Evolutionary conservation across 2,329 filamentous ascomycete species (phyloP).

Genomic region (Colletotrichum somersetense): DNA sequence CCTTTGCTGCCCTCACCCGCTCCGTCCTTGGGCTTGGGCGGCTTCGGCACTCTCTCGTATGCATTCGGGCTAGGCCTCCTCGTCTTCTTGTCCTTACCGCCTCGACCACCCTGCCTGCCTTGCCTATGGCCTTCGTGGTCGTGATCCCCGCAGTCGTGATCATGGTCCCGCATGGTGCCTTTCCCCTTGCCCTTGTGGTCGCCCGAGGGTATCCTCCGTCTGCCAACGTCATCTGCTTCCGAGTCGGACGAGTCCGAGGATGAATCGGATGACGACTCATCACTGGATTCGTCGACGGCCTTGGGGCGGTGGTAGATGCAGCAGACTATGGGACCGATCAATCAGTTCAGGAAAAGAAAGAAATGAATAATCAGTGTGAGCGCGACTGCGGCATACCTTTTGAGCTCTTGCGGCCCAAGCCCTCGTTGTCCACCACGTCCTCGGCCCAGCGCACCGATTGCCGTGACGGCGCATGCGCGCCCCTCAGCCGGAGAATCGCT

Average conservation of each 20-base stretch:
- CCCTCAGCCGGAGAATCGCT: constrained; percentile 65
- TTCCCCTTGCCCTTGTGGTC: constrained; percentile 55
- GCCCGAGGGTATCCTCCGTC: constrained; percentile 44
- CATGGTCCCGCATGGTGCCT: constrained; percentile 56
- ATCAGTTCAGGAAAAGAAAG: neutral
- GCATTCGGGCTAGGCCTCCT: constrained; percentile 79
- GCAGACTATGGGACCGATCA: constrained; percentile 74
- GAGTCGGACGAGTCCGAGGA: constrained; percentile 64
- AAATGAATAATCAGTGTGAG: neutral
- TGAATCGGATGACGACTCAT: constrained; percentile 72
- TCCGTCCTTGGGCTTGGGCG: constrained; percentile 52
- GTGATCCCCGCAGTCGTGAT: constrained; percentile 54
- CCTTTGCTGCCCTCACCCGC: constrained; percentile 43
- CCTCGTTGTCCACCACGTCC: constrained; percentile 95
- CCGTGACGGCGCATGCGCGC: constrained; percentile 58
- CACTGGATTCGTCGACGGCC: constrained; percentile 84
- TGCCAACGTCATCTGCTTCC: constrained; percentile 58
- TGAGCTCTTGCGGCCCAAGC: constrained; percentile 90
- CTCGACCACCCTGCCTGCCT: constrained; percentile 44
- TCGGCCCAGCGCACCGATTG: constrained; percentile 91
- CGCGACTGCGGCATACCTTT: constrained; percentile 75
- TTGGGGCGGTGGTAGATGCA: constrained; percentile 96
- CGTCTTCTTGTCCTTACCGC: constrained; percentile 55
- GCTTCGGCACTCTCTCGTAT: constrained; percentile 78
- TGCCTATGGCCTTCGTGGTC: constrained; percentile 52